phyloP scores from a whole-genome alignment of 495 filamentous ascomycete species.

The Pyrenopolyporus hunteri region DNA sequence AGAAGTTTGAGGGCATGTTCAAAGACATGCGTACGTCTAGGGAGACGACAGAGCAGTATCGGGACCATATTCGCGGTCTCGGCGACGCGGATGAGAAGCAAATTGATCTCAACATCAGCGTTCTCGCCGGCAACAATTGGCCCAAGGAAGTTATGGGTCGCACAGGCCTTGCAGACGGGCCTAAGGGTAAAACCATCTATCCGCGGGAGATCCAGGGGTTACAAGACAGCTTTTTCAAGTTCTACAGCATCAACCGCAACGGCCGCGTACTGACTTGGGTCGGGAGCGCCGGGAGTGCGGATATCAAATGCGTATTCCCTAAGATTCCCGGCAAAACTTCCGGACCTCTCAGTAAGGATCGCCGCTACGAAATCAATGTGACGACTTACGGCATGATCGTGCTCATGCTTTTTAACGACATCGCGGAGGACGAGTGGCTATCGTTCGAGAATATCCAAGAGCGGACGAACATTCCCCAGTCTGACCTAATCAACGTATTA shows the following conservation, averaged over 20 bases:
- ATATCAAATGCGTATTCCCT: slow-evolving; percentile 80
- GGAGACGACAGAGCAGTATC: slow-evolving; percentile 80
- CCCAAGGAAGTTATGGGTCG: slow-evolving; percentile 81
- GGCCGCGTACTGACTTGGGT: slow-evolving; percentile 89
- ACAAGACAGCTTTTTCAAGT: slow-evolving; percentile 86
- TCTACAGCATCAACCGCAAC: slow-evolving; percentile 85
- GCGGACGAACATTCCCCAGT: slow-evolving; percentile 77
- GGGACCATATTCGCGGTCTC: slow-evolving; percentile 65
- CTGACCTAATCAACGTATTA: slow-evolving; percentile 81
- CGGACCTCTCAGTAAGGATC: slow-evolving; percentile 66
- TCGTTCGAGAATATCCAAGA: slow-evolving; percentile 86
- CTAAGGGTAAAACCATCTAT: slow-evolving; percentile 65
- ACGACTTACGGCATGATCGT: slow-evolving; percentile 93
- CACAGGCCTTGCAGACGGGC: slow-evolving; percentile 53
- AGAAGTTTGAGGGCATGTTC: slow-evolving; percentile 96
- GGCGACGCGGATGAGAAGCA: slow-evolving; percentile 70
- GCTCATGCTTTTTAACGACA: slow-evolving; percentile 85
- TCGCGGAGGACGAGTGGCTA: slow-evolving; percentile 66
- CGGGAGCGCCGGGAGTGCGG: slow-evolving; percentile 71
- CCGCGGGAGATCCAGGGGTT: slow-evolving; percentile 76
- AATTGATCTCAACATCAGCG: slow-evolving; percentile 79
- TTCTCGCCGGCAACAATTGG: slow-evolving; percentile 94
- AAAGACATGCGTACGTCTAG: slow-evolving; percentile 92
- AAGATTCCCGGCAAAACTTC: slow-evolving; percentile 67
- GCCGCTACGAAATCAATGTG: slow-evolving; percentile 87